These are phyloP conservation scores for Eucalyptus dawsonii DNA, from an alignment of 345 rosid genomes.

Conservation along the genomic window DNA sequence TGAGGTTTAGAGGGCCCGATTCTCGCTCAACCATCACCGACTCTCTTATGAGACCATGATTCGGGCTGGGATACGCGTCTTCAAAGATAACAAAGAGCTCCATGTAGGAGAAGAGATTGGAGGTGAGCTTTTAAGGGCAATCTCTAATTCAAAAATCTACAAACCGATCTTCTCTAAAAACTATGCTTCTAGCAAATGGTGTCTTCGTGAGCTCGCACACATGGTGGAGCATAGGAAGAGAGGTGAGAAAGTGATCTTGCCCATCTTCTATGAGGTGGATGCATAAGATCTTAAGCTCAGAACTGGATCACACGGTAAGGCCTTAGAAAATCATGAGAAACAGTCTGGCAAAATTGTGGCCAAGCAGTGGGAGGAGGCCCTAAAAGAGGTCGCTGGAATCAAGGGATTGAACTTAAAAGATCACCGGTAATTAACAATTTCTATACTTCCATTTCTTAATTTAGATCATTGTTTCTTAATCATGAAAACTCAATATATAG, in stretches of 20 bases:
- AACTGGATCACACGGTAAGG: not conserved
- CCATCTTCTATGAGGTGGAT: not conserved
- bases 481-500: no score
- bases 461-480: not conserved
- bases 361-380: not conserved
- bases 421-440: not conserved
- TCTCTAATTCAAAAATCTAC: not conserved
- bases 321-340: not conserved
- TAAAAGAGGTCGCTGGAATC: not conserved
- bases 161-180: not conserved
- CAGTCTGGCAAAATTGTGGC: not conserved
- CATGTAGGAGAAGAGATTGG: not conserved
- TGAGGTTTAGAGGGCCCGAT: not conserved
- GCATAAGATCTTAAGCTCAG: not conserved
- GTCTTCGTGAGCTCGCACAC: not conserved
- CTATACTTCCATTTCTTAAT: not conserved
- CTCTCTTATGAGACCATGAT: not conserved
- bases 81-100: not conserved
- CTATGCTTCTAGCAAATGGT: not conserved
- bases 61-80: not conserved
- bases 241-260: not conserved
- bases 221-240: not conserved
- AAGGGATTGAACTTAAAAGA: not conserved
- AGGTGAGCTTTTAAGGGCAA: not conserved
- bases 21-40: not conserved